phyloP scores from a whole-genome alignment of 495 filamentous ascomycete species.

The Wilcoxina mikolae region DNA sequence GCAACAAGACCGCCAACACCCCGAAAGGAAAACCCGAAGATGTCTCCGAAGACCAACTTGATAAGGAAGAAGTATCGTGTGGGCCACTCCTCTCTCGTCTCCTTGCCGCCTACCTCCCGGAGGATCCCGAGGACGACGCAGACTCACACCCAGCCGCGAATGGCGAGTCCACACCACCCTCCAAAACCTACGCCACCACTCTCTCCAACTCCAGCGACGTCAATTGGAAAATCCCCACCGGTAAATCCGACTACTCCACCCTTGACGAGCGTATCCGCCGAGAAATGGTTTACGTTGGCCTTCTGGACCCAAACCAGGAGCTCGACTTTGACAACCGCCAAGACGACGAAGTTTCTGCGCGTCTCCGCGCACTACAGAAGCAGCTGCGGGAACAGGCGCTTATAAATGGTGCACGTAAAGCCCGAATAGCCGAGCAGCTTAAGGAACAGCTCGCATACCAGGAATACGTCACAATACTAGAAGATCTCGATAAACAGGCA shows the following conservation, averaged over 20 bases:
- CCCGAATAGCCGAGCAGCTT: slow-evolving; percentile 66
- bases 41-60: slow-evolving; percentile 67
- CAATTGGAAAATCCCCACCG: slow-evolving; percentile 41
- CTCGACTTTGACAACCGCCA: slow-evolving; percentile 74
- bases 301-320: slow-evolving; percentile 56
- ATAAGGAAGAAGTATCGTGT: slow-evolving; percentile 80
- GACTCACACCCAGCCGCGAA: slow-evolving; percentile 42
- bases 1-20: slow-evolving; percentile 60
- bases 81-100: slow-evolving; percentile 76
- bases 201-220: slow-evolving; percentile 55
- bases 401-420: slow-evolving; percentile 77
- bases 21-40: slow-evolving; percentile 69
- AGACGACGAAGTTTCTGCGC: slow-evolving; percentile 88
- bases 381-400: slow-evolving; percentile 68
- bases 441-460: slow-evolving; percentile 84
- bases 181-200: slow-evolving; percentile 34
- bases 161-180: slow-evolving; percentile 35
- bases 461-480: slow-evolving; percentile 90
- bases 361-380: slow-evolving; percentile 67
- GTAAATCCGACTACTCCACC: slow-evolving; percentile 64
- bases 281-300: slow-evolving; percentile 86
- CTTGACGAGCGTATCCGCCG: slow-evolving; percentile 80
- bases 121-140: slow-evolving; percentile 48
- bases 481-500: slow-evolving; percentile 85
- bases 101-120: slow-evolving; percentile 65